Base-by-base conservation (phyloP, 345 rosid species). In the Citrus trifoliata region DNA sequence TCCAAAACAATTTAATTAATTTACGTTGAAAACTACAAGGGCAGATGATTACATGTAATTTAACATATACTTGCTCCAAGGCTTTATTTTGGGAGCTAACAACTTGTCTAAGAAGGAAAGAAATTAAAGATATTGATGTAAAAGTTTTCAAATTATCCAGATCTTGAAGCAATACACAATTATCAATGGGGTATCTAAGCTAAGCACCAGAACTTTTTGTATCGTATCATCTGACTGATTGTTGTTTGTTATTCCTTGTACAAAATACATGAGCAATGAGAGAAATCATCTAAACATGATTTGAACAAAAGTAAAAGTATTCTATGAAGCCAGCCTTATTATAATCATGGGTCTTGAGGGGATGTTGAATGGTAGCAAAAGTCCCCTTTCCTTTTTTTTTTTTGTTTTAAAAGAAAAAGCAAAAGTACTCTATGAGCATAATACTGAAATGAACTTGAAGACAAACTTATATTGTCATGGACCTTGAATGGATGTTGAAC, bases 1-100 rank as follows among this genome's bases (percentile, higher is more conserved):
- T 51, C 78, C 27, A 74, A 5, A 78, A 83, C 27, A 64, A 80
- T 68, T 21, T 35, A 8, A 21, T 70, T 30, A 58, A 6, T 71
- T 53, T 72, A 77, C 2, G 77, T 72, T 70, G 75, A 59, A 62
- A 71, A 40, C n/a, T 24, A 40, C 4, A 22, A 58, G 35, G 28
- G 65, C 71, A 64, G 6, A 6, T 21, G 28, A 46, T 48, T 46
- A 28, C 42, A 46, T 70, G 60, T 22, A 46, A 7, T 8, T 28
- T 18, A 30, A 51, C 37, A 30, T 12, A 51, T 53, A 28, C 24
- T 8, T 48, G 35, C 59, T 46, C 74, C 74, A 48, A 51, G 38
- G 24, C n/a, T 51, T n/a, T 51, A 70, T 70, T 42, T 51, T 28
- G 60, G 61, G 19, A 9, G 61, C 61, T 27, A 28, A 30, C 6